phyloP scores from a whole-genome alignment of 2,329 filamentous ascomycete genomes.

The Metarhizium album region DNA sequence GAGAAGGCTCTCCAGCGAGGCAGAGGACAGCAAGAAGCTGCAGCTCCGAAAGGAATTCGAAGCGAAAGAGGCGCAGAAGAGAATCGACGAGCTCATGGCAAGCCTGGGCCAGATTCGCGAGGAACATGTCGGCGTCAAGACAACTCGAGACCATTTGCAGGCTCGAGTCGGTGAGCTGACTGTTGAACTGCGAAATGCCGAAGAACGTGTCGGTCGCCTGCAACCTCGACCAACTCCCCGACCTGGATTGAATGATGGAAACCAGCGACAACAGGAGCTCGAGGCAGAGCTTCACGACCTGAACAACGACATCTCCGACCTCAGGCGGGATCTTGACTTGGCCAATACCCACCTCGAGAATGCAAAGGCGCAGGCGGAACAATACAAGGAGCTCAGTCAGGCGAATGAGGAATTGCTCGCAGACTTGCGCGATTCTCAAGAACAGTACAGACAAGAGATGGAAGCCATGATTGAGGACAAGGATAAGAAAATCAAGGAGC shows the following conservation, averaged over 20 bases:
- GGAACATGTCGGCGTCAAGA: slow-evolving; percentile 77
- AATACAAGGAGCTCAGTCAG: slow-evolving; percentile 83
- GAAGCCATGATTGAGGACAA: slow-evolving; percentile 67
- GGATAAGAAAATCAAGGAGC: slow-evolving; percentile 66
- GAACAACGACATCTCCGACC: slow-evolving; percentile 69
- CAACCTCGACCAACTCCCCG: slow-evolving; percentile 67
- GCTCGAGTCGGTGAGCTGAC: slow-evolving; percentile 79
- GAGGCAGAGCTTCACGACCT: slow-evolving; percentile 67
- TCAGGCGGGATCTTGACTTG: slow-evolving; percentile 79
- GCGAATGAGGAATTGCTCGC: slow-evolving; percentile 78
- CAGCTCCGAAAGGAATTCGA: slow-evolving; percentile 84
- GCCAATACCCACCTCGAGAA: slow-evolving; percentile 71
- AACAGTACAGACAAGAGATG: slow-evolving; percentile 81
- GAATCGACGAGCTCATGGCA: slow-evolving; percentile 81
- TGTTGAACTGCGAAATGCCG: slow-evolving; percentile 77
- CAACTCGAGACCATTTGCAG: slow-evolving; percentile 80
- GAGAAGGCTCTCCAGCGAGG: slow-evolving; percentile 71
- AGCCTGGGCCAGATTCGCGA: slow-evolving; percentile 74
- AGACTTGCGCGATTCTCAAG: slow-evolving; percentile 67
- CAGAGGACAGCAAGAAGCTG: slow-evolving; percentile 75
- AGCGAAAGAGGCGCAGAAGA: slow-evolving; percentile 74
- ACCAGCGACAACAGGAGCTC: slow-evolving; percentile 36
- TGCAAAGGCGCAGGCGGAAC: slow-evolving; percentile 69
- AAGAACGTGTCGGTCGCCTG: slow-evolving; percentile 74
- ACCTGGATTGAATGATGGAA: slow-evolving; percentile 32